Base-by-base conservation (phyloP, 768 basidiomycete species). In the Leucosporidium scottii region DNA sequence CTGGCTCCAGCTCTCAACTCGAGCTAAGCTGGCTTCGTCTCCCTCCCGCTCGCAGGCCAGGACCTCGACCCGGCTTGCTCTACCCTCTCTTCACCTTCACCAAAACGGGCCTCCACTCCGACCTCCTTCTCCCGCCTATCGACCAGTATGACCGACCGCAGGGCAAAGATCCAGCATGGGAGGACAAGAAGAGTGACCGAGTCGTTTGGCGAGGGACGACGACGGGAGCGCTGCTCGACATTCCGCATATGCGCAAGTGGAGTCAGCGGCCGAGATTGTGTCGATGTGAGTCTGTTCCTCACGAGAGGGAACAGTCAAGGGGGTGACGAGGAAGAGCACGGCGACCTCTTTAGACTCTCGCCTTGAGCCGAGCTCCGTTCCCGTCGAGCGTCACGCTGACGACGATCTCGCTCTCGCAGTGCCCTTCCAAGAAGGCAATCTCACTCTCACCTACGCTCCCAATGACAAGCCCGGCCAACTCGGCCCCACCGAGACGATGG, bases 121-220 rank as follows among this genome's bases (percentile, higher is more conserved):
- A 98, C 76, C 89, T 98, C 70, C 82, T 89, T 63, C 91, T 96
- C 67, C 93, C 94, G 0, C 93, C 90, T 66, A 91, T 98, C 76
- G 98, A 99, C 76, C 97, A 99, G 77, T 90, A 89, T 73, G 88
- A 91, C 87, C 44, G 61, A 21, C 58, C 62, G 10, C 49, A 69
- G 0, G 73, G 67, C 4, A 17, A 49, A 5, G 75, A 75, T 59
- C 94, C 97, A 6, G 80, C 87, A 0, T 98, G 94, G 94, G 88
- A 91, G 64, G 79, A 87, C 66, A 98, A 98, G 80, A 80, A 82
- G 27, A 85, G 91, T 75, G 84, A 84, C 75, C 83, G 59, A 58
- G 74, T 97, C 48, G 94, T 93, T 77, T 99, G 94, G 91, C 81
- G 96, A 51, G 96, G 96, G 25, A 89, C 91, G 3, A 94, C 91